Conservation (phyloP, 2,329 filamentous ascomycete species). For the Paecilomyces dactylethromorphus region DNA sequence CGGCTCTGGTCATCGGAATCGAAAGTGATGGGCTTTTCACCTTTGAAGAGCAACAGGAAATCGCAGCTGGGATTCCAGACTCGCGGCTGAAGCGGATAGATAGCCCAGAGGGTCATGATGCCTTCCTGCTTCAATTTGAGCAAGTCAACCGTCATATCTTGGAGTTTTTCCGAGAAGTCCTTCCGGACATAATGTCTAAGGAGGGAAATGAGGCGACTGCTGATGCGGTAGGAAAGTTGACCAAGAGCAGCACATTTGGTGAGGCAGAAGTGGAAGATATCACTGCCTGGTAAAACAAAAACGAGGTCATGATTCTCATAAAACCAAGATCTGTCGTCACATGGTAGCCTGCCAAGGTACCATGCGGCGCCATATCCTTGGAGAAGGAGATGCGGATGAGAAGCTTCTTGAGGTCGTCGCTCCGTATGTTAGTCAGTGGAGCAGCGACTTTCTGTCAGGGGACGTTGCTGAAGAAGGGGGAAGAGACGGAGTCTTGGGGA, state of each 20-base stretch:
- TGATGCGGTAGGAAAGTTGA: constrained; percentile 55
- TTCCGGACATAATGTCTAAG: constrained; percentile 81
- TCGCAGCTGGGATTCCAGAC: constrained; percentile 74
- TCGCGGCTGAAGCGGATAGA: constrained; percentile 80
- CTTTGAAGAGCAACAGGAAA: constrained; percentile 90
- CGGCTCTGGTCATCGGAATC: constrained; percentile 85
- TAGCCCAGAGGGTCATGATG: constrained; percentile 91
- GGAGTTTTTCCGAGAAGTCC: constrained; percentile 70
- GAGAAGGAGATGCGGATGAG: not conserved
- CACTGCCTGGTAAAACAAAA: constrained; percentile 75
- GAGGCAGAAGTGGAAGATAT: constrained; percentile 96
- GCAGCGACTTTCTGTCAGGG: not conserved
- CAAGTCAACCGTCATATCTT: constrained; percentile 88
- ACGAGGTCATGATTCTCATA: not conserved
- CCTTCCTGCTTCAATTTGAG: constrained; percentile 93
- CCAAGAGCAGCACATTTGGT: constrained; percentile 86
- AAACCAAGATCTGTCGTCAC: not conserved
- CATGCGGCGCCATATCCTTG: not conserved
- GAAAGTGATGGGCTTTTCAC: constrained; percentile 95
- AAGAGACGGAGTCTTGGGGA: not conserved
- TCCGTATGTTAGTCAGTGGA: not conserved
- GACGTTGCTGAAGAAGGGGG: not conserved
- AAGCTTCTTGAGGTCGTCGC: not conserved
- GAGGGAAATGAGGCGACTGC: constrained; percentile 42
- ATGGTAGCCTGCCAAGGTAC: not conserved